phyloP scores from a whole-genome alignment of 352 stramenopile genomes.

The Globisporangium alternatum region DNA sequence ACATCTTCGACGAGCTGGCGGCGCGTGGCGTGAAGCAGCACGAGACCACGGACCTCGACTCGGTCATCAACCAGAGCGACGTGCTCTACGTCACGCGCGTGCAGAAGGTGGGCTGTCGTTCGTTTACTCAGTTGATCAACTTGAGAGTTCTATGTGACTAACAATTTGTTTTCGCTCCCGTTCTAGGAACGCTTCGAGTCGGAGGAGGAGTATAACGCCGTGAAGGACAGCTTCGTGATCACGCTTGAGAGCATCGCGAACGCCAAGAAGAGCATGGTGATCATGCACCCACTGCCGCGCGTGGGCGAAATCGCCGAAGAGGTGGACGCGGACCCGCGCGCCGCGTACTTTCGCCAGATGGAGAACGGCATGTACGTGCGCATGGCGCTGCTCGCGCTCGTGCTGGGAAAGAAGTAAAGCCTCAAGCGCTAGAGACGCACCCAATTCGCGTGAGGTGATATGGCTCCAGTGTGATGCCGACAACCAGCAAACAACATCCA shows the following conservation, averaged over 20 bases:
- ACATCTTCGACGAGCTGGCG: conserved; percentile 74
- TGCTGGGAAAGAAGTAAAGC: conserved; percentile 82
- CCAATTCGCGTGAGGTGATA: background rate
- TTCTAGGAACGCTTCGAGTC: conserved; percentile 93
- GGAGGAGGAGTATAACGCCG: conserved; percentile 92
- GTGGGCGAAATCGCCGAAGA: conserved; percentile 97
- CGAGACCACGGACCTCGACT: conserved; percentile 78
- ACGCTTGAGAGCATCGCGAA: conserved; percentile 60
- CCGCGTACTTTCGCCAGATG: conserved; percentile 97
- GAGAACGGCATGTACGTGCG: conserved; percentile 99
- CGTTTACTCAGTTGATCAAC: background rate
- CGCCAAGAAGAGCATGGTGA: conserved; percentile 91
- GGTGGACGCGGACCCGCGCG: conserved; percentile 94
- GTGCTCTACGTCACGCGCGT: conserved; percentile 99
- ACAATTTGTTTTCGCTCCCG: background rate
- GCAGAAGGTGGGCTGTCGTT: conserved; percentile 71
- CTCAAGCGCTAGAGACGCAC: background rate
- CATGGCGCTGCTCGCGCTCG: conserved; percentile 96
- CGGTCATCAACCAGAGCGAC: conserved; percentile 91
- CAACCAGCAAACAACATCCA: background rate
- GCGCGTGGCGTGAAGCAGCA: conserved; percentile 82
- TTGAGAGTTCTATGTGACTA: background rate
- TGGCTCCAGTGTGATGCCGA: background rate
- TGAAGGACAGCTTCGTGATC: conserved; percentile 91
- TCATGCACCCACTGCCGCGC: conserved; percentile 98